Conservation (phyloP, 805 yeast species). For the Candida pseudoglaebosa region DNA sequence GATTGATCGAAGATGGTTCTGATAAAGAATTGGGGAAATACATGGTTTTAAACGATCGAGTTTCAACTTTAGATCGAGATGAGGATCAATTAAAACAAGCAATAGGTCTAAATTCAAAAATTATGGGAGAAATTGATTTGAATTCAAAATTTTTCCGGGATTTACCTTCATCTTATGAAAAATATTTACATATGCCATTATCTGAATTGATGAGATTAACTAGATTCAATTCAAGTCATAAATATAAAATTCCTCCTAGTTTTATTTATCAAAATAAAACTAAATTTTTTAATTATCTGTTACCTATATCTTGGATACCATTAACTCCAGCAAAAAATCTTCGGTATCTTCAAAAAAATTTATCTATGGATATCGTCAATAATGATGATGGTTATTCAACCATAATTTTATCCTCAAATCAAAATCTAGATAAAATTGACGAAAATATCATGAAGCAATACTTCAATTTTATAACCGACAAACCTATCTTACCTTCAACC, state of each 20-base stretch:
- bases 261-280: constrained; percentile 20
- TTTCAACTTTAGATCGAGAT: constrained; percentile 5
- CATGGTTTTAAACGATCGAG: no score
- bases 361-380: constrained; percentile 22
- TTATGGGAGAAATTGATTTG: constrained; percentile 17
- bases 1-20: constrained; percentile 15
- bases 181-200: constrained; percentile 19
- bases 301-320: constrained; percentile 40
- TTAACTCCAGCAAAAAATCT: constrained; percentile 24
- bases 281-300: constrained; percentile 23
- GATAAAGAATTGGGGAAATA: constrained; percentile 4
- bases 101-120: constrained; percentile 4
- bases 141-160: constrained; percentile 3
- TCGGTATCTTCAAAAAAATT: constrained; percentile 17
- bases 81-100: background rate
- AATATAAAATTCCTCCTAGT: constrained; percentile 23
- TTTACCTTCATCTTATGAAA: constrained; percentile 17
- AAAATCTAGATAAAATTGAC: constrained; percentile 2
- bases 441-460: constrained; percentile 1
- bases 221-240: constrained; percentile 18
- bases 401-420: constrained; percentile 19
- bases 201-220: constrained; percentile 21
- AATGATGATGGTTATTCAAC: constrained; percentile 27
- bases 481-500: constrained; percentile 25
- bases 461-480: constrained; percentile 36